Conservation (phyloP, 1,139 yeast species). For the Zygosaccharomyces sapae region DNA sequence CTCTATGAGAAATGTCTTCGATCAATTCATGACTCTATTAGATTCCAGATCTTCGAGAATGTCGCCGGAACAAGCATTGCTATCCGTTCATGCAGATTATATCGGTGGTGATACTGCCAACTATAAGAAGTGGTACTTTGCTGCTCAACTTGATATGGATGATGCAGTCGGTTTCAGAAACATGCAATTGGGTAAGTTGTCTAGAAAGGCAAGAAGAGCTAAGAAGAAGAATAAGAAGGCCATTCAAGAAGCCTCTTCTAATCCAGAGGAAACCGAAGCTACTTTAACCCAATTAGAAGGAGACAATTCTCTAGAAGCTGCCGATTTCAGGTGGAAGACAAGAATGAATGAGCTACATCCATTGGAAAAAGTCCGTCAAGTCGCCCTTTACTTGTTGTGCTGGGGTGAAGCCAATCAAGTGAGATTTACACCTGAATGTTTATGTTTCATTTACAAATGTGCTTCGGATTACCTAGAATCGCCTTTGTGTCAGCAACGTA, state of each 20-base stretch:
- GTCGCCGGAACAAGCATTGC: conserved; percentile 93
- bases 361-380: conserved; percentile 80
- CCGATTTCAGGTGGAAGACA: conserved; percentile 79
- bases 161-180: conserved; percentile 74
- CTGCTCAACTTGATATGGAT: conserved; percentile 84
- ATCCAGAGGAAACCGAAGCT: conserved; percentile 46
- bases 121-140: conserved; percentile 93
- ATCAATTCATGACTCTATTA: conserved; percentile 86
- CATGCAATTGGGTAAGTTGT: conserved; percentile 72
- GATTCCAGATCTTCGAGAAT: conserved; percentile 95
- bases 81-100: conserved; percentile 92
- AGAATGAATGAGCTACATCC: conserved; percentile 68
- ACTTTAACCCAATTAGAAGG: conserved; percentile 72
- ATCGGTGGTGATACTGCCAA: conserved; percentile 93
- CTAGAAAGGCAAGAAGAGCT: conserved; percentile 50
- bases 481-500: conserved; percentile 84
- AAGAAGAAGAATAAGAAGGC: conserved; percentile 62
- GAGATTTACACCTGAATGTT: conserved; percentile 87
- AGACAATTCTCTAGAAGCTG: conserved; percentile 74
- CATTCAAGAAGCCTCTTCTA: conserved; percentile 40
- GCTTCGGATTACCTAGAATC: conserved; percentile 84
- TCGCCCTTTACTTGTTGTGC: conserved; percentile 80
- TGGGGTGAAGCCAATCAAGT: conserved; percentile 99
- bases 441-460: conserved; percentile 90
- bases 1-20: conserved; percentile 95